Conservation (phyloP, 164 flowering plant genomes). For the Magnolia kwangsiensis region DNA sequence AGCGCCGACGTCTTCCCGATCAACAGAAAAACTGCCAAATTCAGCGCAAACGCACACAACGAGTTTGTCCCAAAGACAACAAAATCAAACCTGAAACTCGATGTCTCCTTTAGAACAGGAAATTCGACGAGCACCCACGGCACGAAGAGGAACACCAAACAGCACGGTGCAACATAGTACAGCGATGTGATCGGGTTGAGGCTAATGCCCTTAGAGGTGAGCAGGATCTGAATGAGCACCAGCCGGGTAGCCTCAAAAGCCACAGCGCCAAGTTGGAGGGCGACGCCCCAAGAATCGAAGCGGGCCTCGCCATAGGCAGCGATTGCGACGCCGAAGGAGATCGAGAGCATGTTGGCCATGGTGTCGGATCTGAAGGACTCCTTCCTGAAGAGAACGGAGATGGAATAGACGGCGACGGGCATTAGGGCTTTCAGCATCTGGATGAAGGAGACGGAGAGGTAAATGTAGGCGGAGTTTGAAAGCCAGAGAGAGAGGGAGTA, state of each 20-base stretch:
- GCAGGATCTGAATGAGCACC: conserved; percentile 43
- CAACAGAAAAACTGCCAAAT: conserved; percentile 38
- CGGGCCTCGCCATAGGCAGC: conserved; percentile 52
- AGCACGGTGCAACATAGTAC: conserved; percentile 48
- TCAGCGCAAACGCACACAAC: conserved; percentile 39
- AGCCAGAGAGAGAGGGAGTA: conserved; percentile 42
- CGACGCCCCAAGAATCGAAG: conserved; percentile 37
- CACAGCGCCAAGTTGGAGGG: conserved; percentile 39
- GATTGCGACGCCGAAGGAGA: conserved; percentile 42
- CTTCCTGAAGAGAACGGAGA: conserved; percentile 28
- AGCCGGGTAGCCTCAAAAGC: conserved; percentile 45
- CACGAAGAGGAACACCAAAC: conserved; percentile 32
- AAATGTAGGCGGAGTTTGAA: conserved; percentile 47
- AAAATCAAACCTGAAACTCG: conserved; percentile 32
- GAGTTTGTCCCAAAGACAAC: conserved; percentile 41
- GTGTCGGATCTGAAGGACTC: conserved; percentile 27
- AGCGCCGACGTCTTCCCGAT: conserved; percentile 46
- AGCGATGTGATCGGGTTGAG: conserved; percentile 42
- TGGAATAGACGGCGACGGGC: conserved; percentile 54
- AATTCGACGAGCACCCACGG: conserved; percentile 42
- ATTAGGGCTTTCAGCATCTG: conserved; percentile 52
- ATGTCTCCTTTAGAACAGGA: conserved; percentile 28
- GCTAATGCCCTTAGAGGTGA: conserved; percentile 36
- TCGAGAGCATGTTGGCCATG: conserved; percentile 41
- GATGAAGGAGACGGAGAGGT: conserved; percentile 44